Evolutionary conservation across 2,329 filamentous ascomycete genomes (phyloP).

Genomic region (Apiospora phragmitis): DNA sequence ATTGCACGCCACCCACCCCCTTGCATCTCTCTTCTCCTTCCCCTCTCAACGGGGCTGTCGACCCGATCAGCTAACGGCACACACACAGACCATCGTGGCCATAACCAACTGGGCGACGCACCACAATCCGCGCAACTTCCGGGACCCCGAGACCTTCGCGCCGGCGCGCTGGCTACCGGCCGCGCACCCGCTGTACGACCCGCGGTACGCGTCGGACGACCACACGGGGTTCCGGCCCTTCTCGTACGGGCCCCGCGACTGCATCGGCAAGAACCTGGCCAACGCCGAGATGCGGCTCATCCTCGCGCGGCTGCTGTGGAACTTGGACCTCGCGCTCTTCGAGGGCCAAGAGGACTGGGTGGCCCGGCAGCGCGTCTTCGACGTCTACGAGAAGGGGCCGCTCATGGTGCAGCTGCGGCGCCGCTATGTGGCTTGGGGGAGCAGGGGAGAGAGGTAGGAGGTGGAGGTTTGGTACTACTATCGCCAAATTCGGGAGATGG

Average conservation of each 20-base stretch:
- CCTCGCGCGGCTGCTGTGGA: constrained; percentile 34
- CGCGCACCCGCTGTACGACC: constrained; percentile 17
- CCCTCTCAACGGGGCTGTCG: neutral
- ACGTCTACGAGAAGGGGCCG: neutral
- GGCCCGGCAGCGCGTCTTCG: neutral
- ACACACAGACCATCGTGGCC: constrained; percentile 36
- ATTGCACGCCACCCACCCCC: no score
- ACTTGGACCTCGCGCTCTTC: constrained; percentile 34
- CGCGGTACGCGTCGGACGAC: constrained; percentile 11
- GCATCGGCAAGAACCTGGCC: constrained; percentile 28
- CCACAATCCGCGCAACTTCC: constrained; percentile 22
- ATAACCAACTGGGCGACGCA: constrained; percentile 43
- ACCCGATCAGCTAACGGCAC: neutral
- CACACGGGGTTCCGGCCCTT: constrained; percentile 19
- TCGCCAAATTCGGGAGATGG: neutral
- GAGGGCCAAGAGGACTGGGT: neutral
- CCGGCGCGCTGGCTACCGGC: constrained; percentile 21
- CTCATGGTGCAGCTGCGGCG: neutral
- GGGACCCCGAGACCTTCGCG: constrained; percentile 32
- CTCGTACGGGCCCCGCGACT: constrained; percentile 20
- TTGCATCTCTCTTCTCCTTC: neutral
- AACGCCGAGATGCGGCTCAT: constrained; percentile 37
- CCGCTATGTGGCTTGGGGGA: neutral
- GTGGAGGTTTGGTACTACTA: neutral
- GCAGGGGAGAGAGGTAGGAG: neutral